phyloP scores from a whole-genome alignment of 2,329 filamentous ascomycete species.

The Diaporthe sp. region DNA sequence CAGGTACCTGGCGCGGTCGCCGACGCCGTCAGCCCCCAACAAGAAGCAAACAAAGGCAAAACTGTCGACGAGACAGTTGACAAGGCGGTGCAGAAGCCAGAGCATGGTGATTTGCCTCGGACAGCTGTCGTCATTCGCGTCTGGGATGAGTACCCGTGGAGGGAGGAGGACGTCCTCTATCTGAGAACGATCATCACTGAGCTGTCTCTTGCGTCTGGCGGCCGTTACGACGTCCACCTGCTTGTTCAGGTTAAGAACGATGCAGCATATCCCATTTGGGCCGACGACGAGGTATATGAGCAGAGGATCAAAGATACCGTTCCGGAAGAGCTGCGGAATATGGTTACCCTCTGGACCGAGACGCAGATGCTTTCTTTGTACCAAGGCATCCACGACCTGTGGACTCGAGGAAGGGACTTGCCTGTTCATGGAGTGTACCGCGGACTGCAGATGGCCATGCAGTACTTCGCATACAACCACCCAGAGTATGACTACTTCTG shows the following conservation, averaged over 20 bases:
- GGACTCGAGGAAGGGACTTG: constrained; percentile 71
- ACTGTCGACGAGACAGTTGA: background rate
- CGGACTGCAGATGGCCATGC: constrained; percentile 92
- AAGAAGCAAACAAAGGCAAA: background rate
- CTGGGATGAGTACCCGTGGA: constrained; percentile 84
- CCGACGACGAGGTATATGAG: constrained; percentile 75
- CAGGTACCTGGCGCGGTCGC: constrained; percentile 23
- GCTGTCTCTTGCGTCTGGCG: constrained; percentile 81
- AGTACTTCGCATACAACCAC: constrained; percentile 89
- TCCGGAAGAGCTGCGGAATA: constrained; percentile 86
- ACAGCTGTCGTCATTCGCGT: constrained; percentile 85
- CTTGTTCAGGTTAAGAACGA: constrained; percentile 87
- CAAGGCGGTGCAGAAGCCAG: constrained; percentile 36
- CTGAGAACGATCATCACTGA: constrained; percentile 87
- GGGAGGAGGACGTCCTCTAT: constrained; percentile 83
- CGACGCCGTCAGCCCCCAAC: background rate
- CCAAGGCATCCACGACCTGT: constrained; percentile 85
- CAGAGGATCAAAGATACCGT: constrained; percentile 75
- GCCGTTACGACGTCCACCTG: constrained; percentile 87
- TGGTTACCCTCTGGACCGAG: constrained; percentile 94
- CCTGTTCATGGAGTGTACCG: constrained; percentile 94
- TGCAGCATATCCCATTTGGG: constrained; percentile 79
- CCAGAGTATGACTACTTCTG: constrained; percentile 92
- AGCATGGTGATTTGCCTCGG: constrained; percentile 56
- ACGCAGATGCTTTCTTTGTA: constrained; percentile 93